phyloP scores from a whole-genome alignment of 169 alveolate genomes.

The Plasmodium falciparum region DNA sequence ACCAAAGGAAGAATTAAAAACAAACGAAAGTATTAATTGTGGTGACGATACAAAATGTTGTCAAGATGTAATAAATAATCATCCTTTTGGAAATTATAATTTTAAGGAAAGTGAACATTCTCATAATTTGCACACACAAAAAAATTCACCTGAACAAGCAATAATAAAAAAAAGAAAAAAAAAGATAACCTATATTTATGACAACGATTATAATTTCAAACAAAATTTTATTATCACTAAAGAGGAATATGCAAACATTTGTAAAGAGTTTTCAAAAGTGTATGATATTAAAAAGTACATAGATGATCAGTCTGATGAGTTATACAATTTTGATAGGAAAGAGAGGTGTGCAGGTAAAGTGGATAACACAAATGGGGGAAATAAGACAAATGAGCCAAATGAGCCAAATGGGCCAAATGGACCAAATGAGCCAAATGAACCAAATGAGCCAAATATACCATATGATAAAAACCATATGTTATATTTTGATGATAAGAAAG shows the following conservation, averaged over 20 bases:
- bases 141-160: no score
- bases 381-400: not conserved
- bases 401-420: not conserved
- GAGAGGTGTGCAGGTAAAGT: not conserved
- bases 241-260: not conserved
- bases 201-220: not conserved
- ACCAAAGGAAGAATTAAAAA: no score
- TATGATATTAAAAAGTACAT: not conserved
- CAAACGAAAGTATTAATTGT: no score
- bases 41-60: not conserved
- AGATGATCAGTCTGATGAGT: not conserved
- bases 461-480: no score
- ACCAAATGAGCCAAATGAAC: not conserved
- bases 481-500: not conserved
- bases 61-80: not conserved
- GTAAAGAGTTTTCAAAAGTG: not conserved
- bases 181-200: not conserved
- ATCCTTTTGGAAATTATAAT: no score
- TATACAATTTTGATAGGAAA: constrained; percentile 2
- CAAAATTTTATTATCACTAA: constrained; percentile 7
- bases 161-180: not conserved
- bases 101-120: no score
- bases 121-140: no score
- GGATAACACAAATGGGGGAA: not conserved
- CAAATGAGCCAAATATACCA: not conserved